Percentiles rank a stretch among this genome's conserved stretches.
These are phyloP conservation scores for Bryoerythrophyllum caledonicum DNA, from an alignment of 225 moss, liverwort and hornwort species.

Conservation along the genomic window DNA sequence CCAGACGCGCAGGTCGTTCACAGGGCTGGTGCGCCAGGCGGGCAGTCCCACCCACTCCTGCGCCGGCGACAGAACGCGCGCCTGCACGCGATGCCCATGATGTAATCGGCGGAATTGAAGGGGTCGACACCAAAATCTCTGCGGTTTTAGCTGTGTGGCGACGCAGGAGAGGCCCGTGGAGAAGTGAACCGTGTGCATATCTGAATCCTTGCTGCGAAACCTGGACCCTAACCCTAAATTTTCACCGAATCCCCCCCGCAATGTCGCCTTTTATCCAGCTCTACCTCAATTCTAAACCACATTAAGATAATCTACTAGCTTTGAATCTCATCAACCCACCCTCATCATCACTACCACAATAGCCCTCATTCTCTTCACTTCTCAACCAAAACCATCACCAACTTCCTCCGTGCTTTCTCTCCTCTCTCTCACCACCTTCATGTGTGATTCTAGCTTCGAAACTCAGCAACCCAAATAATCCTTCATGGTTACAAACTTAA, in stretches of 20 bases:
- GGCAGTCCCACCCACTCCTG: constrained; percentile 84
- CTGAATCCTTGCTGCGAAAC: neutral
- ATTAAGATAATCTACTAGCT: too few species aligned
- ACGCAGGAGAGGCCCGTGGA: constrained; percentile 29
- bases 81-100: constrained; percentile 13
- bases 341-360: too few species aligned
- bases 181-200: constrained; percentile 3
- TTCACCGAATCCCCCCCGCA: neutral
- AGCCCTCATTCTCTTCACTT: constrained; percentile 17
- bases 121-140: neutral
- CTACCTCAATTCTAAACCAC: too few species aligned
- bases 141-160: constrained; percentile 7
- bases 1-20: constrained; percentile 80
- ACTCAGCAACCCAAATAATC: neutral
- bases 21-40: constrained; percentile 58
- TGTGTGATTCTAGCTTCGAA: neutral
- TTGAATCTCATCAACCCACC: too few species aligned
- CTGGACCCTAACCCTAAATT: neutral
- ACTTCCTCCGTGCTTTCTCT: neutral
- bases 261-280: too few species aligned
- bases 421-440: neutral
- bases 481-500: neutral
- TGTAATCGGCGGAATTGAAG: constrained; percentile 3
- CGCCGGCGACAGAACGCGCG: constrained; percentile 39
- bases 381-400: neutral